Conservation (phyloP, 106 monocot genomes). For the Gastrodia elata region DNA sequence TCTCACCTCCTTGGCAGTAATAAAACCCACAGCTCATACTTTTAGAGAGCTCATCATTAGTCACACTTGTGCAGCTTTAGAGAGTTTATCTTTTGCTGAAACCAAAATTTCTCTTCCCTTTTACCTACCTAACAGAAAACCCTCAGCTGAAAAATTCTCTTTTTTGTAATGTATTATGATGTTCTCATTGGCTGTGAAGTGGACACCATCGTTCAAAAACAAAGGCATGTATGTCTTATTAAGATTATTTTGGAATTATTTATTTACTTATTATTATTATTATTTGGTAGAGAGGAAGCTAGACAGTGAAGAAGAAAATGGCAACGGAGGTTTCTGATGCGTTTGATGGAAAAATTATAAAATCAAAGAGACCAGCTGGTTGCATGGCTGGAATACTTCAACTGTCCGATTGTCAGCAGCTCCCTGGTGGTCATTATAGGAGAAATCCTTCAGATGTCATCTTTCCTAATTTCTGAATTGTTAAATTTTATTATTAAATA, state of each 20-base stretch:
- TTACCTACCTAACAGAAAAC: background rate
- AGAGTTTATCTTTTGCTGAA: background rate
- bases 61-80: background rate
- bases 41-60: background rate
- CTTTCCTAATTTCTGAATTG: too few relatives aligned
- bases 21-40: slow-evolving; percentile 4
- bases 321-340: slow-evolving; percentile 19
- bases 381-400: slow-evolving; percentile 76
- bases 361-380: slow-evolving; percentile 48
- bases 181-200: too few relatives aligned
- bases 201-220: too few relatives aligned
- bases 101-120: background rate
- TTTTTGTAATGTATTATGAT: too few relatives aligned
- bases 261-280: too few relatives aligned
- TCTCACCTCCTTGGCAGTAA: background rate
- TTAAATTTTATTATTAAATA: slow-evolving; percentile 23
- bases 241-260: background rate
- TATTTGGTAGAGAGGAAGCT: too few relatives aligned
- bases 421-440: slow-evolving; percentile 27
- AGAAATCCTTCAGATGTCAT: slow-evolving; percentile 35
- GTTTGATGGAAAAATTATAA: slow-evolving; percentile 27
- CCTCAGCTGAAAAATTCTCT: background rate
- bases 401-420: slow-evolving; percentile 52
- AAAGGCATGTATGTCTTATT: background rate
- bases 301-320: slow-evolving; percentile 14